These are phyloP conservation scores for Nyctanthes arbortristis DNA, from an alignment of 257 asterid genomes.

Conservation along the genomic window DNA sequence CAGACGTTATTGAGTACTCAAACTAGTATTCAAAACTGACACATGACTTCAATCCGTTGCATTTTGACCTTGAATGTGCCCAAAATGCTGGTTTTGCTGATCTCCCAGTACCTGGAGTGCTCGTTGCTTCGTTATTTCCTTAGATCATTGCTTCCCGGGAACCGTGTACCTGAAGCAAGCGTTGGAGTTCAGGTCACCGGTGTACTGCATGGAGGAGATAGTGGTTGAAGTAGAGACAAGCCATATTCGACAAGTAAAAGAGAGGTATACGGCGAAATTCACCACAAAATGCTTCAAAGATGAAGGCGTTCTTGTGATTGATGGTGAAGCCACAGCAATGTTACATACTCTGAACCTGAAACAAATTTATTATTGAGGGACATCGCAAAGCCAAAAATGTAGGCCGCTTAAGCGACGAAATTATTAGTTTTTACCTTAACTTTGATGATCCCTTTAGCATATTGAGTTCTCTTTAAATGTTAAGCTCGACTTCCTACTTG, in stretches of 20 bases:
- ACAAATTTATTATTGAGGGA: neutral
- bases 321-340: slow-evolving; percentile 68
- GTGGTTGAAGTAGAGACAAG: slow-evolving; percentile 56
- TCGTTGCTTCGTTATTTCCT: slow-evolving; percentile 82
- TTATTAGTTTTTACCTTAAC: too few relatives aligned
- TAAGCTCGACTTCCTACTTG: too few relatives aligned
- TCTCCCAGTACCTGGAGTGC: slow-evolving; percentile 68
- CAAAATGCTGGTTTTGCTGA: slow-evolving; percentile 56
- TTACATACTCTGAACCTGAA: slow-evolving; percentile 47
- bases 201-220: slow-evolving; percentile 64
- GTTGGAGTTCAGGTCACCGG: slow-evolving; percentile 68
- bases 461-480: too few relatives aligned
- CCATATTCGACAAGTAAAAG: slow-evolving; percentile 43
- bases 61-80: slow-evolving; percentile 59
- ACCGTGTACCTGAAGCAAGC: slow-evolving; percentile 75
- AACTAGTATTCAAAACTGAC: slow-evolving; percentile 72
- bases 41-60: slow-evolving; percentile 69
- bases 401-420: too few relatives aligned
- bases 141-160: slow-evolving; percentile 83
- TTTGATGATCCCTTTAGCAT: too few relatives aligned
- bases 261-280: slow-evolving; percentile 55
- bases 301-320: slow-evolving; percentile 42
- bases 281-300: too few relatives aligned
- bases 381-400: too few relatives aligned
- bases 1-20: slow-evolving; percentile 54